Percentiles rank a stretch among this genome's conserved stretches.
Conservation (phyloP, 495 filamentous ascomycete species). For the Xylaria longipes region DNA sequence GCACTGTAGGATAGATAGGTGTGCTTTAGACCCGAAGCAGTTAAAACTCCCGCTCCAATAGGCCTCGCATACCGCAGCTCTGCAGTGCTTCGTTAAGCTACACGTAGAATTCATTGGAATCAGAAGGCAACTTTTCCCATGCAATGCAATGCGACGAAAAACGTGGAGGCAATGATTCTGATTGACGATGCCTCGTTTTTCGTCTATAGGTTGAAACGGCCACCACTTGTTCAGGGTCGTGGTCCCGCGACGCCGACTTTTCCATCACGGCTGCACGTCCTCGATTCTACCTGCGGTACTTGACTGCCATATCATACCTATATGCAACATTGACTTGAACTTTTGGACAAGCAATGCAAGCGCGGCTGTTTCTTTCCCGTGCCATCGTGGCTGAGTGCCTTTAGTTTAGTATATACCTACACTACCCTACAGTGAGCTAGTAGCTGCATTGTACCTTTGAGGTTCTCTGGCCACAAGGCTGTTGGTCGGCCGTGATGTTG, state of each 20-base stretch:
- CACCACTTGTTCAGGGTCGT: slow-evolving; percentile 15
- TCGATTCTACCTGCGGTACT: background rate
- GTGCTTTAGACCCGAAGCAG: background rate
- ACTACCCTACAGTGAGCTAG: background rate
- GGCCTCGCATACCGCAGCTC: background rate
- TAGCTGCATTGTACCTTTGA: slow-evolving; percentile 7
- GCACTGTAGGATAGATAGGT: background rate
- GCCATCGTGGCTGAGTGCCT: slow-evolving; percentile 11
- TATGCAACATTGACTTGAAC: background rate
- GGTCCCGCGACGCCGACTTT: slow-evolving; percentile 10
- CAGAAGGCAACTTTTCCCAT: slow-evolving; percentile 17
- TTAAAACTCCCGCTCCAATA: slow-evolving; percentile 9
- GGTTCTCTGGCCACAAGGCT: slow-evolving; percentile 5
- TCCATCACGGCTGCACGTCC: background rate
- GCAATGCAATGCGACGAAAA: slow-evolving; percentile 27
- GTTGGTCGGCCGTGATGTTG: slow-evolving; percentile 1
- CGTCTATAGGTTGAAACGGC: slow-evolving; percentile 12
- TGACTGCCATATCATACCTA: background rate
- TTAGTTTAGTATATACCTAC: background rate
- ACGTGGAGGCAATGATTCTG: slow-evolving; percentile 17
- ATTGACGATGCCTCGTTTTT: background rate
- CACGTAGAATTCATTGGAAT: slow-evolving; percentile 23
- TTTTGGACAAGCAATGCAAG: slow-evolving; percentile 4
- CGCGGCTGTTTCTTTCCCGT: slow-evolving; percentile 2
- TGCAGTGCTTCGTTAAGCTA: slow-evolving; percentile 13